phyloP scores from a whole-genome alignment of 768 basidiomycete species.

The Leccinellum rugosiceps region DNA sequence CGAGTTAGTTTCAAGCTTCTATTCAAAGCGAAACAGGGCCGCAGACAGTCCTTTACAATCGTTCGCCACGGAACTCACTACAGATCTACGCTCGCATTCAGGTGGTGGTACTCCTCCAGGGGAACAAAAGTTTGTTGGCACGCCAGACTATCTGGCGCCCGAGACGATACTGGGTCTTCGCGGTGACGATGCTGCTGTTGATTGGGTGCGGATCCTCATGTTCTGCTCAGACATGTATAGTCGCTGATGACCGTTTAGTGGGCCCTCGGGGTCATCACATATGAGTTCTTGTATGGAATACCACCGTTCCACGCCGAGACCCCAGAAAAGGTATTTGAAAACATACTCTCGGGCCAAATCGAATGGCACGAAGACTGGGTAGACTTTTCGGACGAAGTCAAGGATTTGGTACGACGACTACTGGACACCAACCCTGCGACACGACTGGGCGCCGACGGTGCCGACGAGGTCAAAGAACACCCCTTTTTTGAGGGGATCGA shows the following conservation, averaged over 20 bases:
- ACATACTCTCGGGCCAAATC: slow-evolving; percentile 90
- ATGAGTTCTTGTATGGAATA: slow-evolving; percentile 95
- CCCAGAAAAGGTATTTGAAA: slow-evolving; percentile 97
- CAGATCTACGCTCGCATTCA: slow-evolving; percentile 72
- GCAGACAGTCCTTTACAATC: slow-evolving; percentile 80
- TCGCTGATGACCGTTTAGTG: slow-evolving; percentile 54
- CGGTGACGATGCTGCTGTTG: slow-evolving; percentile 91
- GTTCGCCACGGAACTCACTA: slow-evolving; percentile 82
- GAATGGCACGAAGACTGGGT: slow-evolving; percentile 97
- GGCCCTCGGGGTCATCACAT: slow-evolving; percentile 97
- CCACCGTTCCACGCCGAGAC: slow-evolving; percentile 98
- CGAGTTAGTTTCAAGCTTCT: slow-evolving; percentile 62
- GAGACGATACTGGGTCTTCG: slow-evolving; percentile 94
- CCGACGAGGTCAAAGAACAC: slow-evolving; percentile 90
- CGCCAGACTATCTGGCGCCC: slow-evolving; percentile 95
- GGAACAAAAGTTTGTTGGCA: slow-evolving; percentile 94
- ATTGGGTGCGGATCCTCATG: slow-evolving; percentile 70
- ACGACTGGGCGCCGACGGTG: slow-evolving; percentile 83
- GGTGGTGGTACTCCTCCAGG: slow-evolving; percentile 65
- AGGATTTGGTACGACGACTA: slow-evolving; percentile 86
- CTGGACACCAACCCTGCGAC: slow-evolving; percentile 75
- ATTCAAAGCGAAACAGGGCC: slow-evolving; percentile 49
- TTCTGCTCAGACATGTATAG: slow-evolving; percentile 5
- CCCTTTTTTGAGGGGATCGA: slow-evolving; percentile 88
- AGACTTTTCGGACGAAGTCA: slow-evolving; percentile 80